Base-by-base conservation (phyloP, 2,329 filamentous ascomycete species). In the Aspergillus proliferans region DNA sequence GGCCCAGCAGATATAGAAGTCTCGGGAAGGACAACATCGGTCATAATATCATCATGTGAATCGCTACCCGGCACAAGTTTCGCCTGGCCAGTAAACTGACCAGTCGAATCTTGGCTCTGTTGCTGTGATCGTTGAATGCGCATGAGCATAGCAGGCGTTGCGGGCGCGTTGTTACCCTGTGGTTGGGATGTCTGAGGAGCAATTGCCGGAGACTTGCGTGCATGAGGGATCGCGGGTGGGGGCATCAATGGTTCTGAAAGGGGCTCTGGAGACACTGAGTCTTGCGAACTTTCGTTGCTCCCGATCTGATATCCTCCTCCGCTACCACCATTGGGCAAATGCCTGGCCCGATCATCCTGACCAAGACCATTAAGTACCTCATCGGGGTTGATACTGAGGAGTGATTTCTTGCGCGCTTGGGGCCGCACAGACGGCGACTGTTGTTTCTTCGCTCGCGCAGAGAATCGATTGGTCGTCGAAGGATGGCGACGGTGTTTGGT, bases 81-180 rank as follows among this genome's bases (percentile, higher is more conserved):
- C 8, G 64, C 62, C 30, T 64, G 65, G 21, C 64, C 57, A 14
- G 63, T 58, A 28, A 70, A 67, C 47, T 64, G 64, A 65, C 56
- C 66, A 57, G 51, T 65, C 65, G 52, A 47, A 18, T 70, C 62
- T 26, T 76, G 69, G 22, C 18, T 21, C 12, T 69, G 65, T 47
- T 64, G 64, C 21, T 68, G 67, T 48, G 74, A 76, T 53, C 78
- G 79, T 46, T 59, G 78, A 40, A 92, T 76, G 59, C 83, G 86
- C 87, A 96, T 95, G 50, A 95, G 71, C 6, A 90, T 95, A 7
- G 91, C 88, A 1, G 90, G 90, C 0, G 90, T 95, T 1, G 88
- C 90, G 9, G 88, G 87, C 46, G 83, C 71, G 43, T 81, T 58
- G 22, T 12, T 21, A 6, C 59, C 54, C 46, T 53, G 52, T 43